Conservation (phyloP, 257 asterid genomes). For the Avicennia marina region DNA sequence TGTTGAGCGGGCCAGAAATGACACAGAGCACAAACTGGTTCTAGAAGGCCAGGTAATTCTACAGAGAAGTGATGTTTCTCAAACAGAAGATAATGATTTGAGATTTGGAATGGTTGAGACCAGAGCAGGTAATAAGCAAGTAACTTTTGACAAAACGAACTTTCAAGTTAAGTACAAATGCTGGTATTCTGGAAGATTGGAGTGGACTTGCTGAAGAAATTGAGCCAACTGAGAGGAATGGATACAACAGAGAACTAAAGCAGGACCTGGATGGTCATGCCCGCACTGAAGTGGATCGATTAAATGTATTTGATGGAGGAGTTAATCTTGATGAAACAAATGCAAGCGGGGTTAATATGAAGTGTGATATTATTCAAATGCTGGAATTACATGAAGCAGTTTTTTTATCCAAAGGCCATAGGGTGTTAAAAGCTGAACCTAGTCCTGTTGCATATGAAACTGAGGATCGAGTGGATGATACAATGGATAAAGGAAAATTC, state of each 20-base stretch:
- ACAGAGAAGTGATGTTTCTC: slow-evolving; percentile 24
- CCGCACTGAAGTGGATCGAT: slow-evolving; percentile 23
- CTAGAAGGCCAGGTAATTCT: slow-evolving; percentile 22
- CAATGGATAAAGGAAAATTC: slow-evolving; percentile 28
- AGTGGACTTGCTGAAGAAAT: slow-evolving; percentile 27
- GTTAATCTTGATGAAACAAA: slow-evolving; percentile 16
- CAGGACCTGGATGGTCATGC: slow-evolving; percentile 23
- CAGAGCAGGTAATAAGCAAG: slow-evolving; percentile 19
- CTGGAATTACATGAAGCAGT: slow-evolving; percentile 26
- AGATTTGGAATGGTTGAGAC: slow-evolving; percentile 22
- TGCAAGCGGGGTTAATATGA: slow-evolving; percentile 20
- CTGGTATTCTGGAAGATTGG: slow-evolving; percentile 29
- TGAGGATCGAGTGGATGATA: slow-evolving; percentile 22
- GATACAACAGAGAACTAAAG: slow-evolving; percentile 19
- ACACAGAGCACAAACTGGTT: slow-evolving; percentile 21
- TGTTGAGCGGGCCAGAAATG: slow-evolving; percentile 14
- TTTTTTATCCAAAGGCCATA: slow-evolving; percentile 27
- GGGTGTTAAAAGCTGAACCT: slow-evolving; percentile 24
- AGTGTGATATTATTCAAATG: slow-evolving; percentile 23
- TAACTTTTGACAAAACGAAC: slow-evolving; percentile 21
- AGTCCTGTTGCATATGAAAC: slow-evolving; percentile 21
- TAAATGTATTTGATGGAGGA: slow-evolving; percentile 26
- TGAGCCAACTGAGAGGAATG: slow-evolving; percentile 28
- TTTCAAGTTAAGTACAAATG: slow-evolving; percentile 20
- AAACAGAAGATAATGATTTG: slow-evolving; percentile 18